Evolutionary conservation across 2,329 filamentous ascomycete genomes (phyloP).

Genomic region (Cytospora chrysosperma): DNA sequence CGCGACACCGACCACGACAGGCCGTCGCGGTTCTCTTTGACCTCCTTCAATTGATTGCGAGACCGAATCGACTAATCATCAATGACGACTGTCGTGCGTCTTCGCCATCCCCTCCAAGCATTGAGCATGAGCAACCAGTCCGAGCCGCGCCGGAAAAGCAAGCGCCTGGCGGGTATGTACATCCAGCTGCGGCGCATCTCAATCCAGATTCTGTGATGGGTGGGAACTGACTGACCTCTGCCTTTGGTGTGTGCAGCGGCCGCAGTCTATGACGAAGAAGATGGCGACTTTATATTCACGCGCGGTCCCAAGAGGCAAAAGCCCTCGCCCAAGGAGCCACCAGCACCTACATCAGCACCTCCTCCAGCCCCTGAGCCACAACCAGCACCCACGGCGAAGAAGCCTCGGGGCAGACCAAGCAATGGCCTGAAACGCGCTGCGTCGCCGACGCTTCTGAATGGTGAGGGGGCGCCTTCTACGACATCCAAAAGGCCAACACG

Average conservation of each 20-base stretch:
- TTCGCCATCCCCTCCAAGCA: constrained; percentile 63
- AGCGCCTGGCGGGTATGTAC: constrained; percentile 58
- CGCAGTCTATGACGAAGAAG: constrained; percentile 65
- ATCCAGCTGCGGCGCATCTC: not conserved
- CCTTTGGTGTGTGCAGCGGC: constrained; percentile 25
- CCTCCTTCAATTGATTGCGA: constrained; percentile 14
- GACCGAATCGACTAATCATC: constrained; percentile 39
- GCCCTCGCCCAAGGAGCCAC: constrained; percentile 43
- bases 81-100: constrained; percentile 70
- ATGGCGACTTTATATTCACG: constrained; percentile 75
- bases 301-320: constrained; percentile 66
- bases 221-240: not conserved
- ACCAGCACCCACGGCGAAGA: constrained; percentile 43
- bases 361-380: constrained; percentile 38
- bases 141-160: constrained; percentile 58
- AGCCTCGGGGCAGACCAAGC: constrained; percentile 38
- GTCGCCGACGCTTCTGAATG: constrained; percentile 25
- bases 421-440: constrained; percentile 34
- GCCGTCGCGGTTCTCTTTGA: not conserved
- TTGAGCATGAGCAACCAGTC: constrained; percentile 67
- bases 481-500: constrained; percentile 33
- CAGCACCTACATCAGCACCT: constrained; percentile 30
- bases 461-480: constrained; percentile 20
- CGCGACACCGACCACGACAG: constrained; percentile 9
- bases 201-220: not conserved